These are phyloP conservation scores for Nannizzia gypsea DNA, from an alignment of 2,329 filamentous ascomycete species.

Conservation along the genomic window DNA sequence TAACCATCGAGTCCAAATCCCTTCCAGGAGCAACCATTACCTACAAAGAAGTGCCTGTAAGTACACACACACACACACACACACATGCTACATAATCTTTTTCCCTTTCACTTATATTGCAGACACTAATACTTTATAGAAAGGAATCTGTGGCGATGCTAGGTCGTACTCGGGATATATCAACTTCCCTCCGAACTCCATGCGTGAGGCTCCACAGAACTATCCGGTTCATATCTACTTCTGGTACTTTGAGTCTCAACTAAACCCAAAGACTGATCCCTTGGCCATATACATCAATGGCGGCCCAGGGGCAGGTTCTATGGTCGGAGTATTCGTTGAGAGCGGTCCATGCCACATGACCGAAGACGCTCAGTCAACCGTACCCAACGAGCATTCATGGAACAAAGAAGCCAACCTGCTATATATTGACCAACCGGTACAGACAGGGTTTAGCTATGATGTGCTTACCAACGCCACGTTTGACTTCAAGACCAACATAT, in stretches of 20 bases:
- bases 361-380: conserved; percentile 35
- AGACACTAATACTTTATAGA: not conserved
- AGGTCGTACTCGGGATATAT: conserved; percentile 5
- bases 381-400: conserved; percentile 34
- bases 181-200: conserved; percentile 5
- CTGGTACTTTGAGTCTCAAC: conserved; percentile 35
- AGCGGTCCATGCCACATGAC: conserved; percentile 35
- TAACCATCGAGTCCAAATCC: not conserved
- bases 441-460: conserved; percentile 43
- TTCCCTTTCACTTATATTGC: not conserved
- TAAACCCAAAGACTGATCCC: conserved; percentile 26
- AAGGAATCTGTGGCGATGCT: not conserved
- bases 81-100: too few relatives aligned
- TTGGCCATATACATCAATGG: conserved; percentile 34
- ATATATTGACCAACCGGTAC: conserved; percentile 53
- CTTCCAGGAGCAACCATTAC: conserved; percentile 2
- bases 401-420: conserved; percentile 53
- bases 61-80: not conserved
- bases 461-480: conserved; percentile 2
- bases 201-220: not conserved
- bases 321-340: conserved; percentile 29
- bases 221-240: conserved; percentile 35
- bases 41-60: conserved; percentile 1
- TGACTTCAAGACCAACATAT: conserved; percentile 1
- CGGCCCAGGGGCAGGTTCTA: conserved; percentile 26